Conservation (phyloP, 306 rosid genomes). For the Dryas octopetala region DNA sequence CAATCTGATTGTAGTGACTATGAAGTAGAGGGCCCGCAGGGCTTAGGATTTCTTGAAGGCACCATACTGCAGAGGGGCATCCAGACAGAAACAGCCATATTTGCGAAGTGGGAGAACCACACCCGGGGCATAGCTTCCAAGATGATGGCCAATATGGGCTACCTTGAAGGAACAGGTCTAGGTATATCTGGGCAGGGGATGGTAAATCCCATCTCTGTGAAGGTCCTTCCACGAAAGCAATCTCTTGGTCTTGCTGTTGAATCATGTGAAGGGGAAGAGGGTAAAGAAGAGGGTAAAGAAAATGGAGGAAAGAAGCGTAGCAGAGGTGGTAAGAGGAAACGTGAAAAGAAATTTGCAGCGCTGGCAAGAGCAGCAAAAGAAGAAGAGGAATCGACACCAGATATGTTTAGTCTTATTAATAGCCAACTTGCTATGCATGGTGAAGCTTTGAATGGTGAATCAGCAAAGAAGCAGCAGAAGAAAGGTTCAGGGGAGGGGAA, state of each 20-base stretch:
- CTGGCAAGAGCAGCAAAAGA: constrained; percentile 60
- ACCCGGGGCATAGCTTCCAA: constrained; percentile 92
- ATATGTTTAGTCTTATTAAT: constrained; percentile 77
- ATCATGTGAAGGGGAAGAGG: constrained; percentile 43
- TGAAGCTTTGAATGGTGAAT: constrained; percentile 43
- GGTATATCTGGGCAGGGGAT: constrained; percentile 92
- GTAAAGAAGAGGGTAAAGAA: constrained; percentile 37
- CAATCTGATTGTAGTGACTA: constrained; percentile 60
- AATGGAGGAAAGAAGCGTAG: constrained; percentile 62
- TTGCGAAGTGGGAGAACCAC: constrained; percentile 98
- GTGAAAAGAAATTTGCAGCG: constrained; percentile 78
- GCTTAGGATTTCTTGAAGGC: constrained; percentile 80
- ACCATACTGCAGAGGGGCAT: constrained; percentile 66
- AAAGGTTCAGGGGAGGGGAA: constrained; percentile 59
- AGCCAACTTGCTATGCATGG: constrained; percentile 72
- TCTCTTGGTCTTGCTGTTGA: constrained; percentile 83
- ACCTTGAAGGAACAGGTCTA: constrained; percentile 82
- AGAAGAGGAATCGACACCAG: constrained; percentile 53
- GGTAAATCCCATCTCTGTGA: constrained; percentile 66
- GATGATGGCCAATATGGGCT: constrained; percentile 99
- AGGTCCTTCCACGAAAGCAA: constrained; percentile 83
- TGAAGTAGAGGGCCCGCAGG: constrained; percentile 61
- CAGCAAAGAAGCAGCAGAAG: constrained; percentile 54
- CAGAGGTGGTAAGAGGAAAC: constrained; percentile 91
- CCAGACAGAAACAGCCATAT: constrained; percentile 77